These are phyloP conservation scores for Pyrus communis DNA, from an alignment of 306 rosid species.

Conservation along the genomic window DNA sequence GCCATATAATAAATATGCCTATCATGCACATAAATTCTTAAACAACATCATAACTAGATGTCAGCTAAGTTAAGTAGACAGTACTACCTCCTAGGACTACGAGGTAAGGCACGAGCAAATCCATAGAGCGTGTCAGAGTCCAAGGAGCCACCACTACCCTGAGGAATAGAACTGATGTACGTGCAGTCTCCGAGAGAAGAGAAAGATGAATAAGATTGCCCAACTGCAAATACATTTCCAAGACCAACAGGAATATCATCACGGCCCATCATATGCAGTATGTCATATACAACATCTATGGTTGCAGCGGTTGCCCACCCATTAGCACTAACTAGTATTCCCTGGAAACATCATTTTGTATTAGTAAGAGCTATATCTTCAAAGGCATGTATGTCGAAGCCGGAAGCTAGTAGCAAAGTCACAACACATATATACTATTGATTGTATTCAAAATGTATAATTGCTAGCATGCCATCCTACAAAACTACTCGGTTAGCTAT, in stretches of 20 bases:
- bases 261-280: constrained; percentile 69
- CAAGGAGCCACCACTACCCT: constrained; percentile 51
- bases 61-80: neutral
- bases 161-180: constrained; percentile 39
- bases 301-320: constrained; percentile 70
- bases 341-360: constrained; percentile 21
- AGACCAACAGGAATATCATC: constrained; percentile 59
- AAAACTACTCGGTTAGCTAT: neutral
- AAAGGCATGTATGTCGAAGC: no score
- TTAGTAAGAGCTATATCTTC: no score
- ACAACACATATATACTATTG: neutral
- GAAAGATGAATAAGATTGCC: constrained; percentile 28
- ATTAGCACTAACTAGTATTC: constrained; percentile 44
- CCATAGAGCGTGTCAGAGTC: constrained; percentile 70
- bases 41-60: neutral
- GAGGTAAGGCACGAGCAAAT: constrained; percentile 46
- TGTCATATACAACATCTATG: constrained; percentile 43
- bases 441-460: neutral
- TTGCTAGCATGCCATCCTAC: neutral
- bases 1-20: no score
- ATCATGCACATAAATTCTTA: no score
- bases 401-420: no score
- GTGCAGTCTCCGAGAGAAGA: constrained; percentile 38
- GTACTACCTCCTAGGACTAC: constrained; percentile 55
- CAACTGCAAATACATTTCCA: constrained; percentile 40